Percentiles rank a stretch among this genome's conserved stretches.
These are phyloP conservation scores for Teratosphaeriaceae sp. DNA, from an alignment of 2,329 filamentous ascomycete species.

Conservation along the genomic window DNA sequence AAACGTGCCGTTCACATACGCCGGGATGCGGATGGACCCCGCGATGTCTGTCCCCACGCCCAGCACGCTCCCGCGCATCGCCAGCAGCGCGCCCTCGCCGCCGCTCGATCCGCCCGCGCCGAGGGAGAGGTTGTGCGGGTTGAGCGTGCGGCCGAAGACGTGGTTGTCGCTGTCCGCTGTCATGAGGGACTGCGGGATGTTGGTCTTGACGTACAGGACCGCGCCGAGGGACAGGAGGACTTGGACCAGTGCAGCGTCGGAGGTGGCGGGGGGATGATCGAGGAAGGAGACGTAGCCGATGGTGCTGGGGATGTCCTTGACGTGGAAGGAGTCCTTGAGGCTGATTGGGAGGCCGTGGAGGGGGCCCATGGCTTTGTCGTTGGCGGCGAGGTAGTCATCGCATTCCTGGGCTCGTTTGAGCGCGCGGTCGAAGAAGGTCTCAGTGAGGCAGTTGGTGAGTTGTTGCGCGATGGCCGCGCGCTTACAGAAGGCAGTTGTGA, in stretches of 20 bases:
- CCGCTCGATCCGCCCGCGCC: conserved; percentile 85
- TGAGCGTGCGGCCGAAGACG: conserved; percentile 75
- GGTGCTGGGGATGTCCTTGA: conserved; percentile 51
- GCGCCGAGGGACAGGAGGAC: conserved; percentile 82
- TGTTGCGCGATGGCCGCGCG: conserved; percentile 22
- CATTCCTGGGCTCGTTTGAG: conserved; percentile 17
- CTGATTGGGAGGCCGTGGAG: conserved; percentile 49
- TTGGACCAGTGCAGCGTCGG: conserved; percentile 67
- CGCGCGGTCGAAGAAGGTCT: conserved; percentile 39
- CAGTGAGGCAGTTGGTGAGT: conserved; percentile 23
- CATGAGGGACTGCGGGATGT: conserved; percentile 76
- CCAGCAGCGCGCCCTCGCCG: conserved; percentile 75
- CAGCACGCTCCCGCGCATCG: conserved; percentile 73
- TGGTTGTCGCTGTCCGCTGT: conserved; percentile 76
- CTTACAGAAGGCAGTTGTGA: conserved; percentile 21
- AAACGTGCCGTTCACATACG: conserved; percentile 56
- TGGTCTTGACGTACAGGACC: conserved; percentile 89
- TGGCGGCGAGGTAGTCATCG: conserved; percentile 16
- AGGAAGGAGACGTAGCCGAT: conserved; percentile 52
- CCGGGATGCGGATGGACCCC: conserved; percentile 78
- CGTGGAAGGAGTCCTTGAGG: conserved; percentile 57
- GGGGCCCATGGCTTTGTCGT: conserved; percentile 15
- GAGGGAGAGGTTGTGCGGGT: conserved; percentile 78
- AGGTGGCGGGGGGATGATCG: no score
- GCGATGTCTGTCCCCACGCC: conserved; percentile 89